Percentiles rank a stretch among this genome's conserved stretches.
phyloP scores from a whole-genome alignment of 768 basidiomycete genomes.

The Kwoniella sp. region DNA sequence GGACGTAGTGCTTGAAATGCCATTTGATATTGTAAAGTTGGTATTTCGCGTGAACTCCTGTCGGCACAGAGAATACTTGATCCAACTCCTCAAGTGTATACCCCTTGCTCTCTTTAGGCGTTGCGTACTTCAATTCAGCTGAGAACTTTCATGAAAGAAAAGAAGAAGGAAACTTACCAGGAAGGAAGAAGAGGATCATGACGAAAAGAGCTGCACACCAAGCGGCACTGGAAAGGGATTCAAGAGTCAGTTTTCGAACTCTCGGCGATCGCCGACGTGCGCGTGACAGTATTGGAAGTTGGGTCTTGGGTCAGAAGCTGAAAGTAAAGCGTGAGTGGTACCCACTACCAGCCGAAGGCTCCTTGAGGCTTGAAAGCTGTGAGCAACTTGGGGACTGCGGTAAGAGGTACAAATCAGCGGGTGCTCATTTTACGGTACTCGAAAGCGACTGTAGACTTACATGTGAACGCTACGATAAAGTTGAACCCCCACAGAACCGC shows the following conservation, averaged over 20 bases:
- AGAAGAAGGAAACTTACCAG: constrained; percentile 1
- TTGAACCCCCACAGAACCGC: constrained; percentile 54
- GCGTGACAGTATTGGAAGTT: constrained; percentile 59
- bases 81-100: constrained; percentile 39
- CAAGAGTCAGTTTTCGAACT: not conserved
- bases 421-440: too few species aligned
- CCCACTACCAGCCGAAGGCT: constrained; percentile 61
- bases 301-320: too few species aligned
- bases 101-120: too few species aligned
- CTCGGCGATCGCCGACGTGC: constrained; percentile 16
- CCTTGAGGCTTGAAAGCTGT: constrained; percentile 68
- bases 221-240: not conserved
- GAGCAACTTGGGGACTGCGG: constrained; percentile 63
- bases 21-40: constrained; percentile 12
- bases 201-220: constrained; percentile 11
- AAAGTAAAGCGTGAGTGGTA: too few species aligned
- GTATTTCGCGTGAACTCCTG: constrained; percentile 14
- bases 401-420: too few species aligned
- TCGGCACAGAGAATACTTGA: constrained; percentile 31
- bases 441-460: not conserved
- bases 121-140: constrained; percentile 6
- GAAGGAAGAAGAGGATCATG: constrained; percentile 10
- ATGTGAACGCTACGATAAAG: constrained; percentile 5
- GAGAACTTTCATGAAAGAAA: not conserved
- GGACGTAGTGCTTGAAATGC: constrained; percentile 12